These are phyloP conservation scores for Echinochloa phyllopogon DNA, from an alignment of 176 grass and related monocot species.

Conservation along the genomic window DNA sequence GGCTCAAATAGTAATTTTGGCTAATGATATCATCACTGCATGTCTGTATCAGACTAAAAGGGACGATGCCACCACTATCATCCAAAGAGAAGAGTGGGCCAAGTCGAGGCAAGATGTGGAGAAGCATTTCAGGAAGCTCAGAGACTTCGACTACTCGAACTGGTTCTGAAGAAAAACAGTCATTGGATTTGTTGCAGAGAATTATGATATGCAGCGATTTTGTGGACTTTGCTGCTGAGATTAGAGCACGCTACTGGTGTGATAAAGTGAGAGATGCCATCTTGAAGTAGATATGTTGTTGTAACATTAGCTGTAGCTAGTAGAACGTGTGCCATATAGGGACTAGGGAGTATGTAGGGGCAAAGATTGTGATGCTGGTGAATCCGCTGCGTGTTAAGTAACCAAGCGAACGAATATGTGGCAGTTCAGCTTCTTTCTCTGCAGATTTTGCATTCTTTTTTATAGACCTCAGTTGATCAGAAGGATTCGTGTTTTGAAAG, in stretches of 20 bases:
- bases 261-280: neutral
- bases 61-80: constrained; percentile 66
- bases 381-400: neutral
- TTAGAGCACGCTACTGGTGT: neutral
- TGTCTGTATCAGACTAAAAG: constrained; percentile 58
- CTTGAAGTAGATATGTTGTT: neutral
- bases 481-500: neutral
- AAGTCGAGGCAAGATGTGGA: constrained; percentile 74
- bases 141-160: constrained; percentile 79
- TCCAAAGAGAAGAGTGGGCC: constrained; percentile 74
- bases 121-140: constrained; percentile 81
- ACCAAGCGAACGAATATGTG: neutral
- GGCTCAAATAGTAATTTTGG: constrained; percentile 15
- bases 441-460: too few species aligned
- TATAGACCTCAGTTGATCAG: neutral
- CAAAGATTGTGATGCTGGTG: neutral
- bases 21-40: neutral
- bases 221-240: neutral
- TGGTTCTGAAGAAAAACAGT: constrained; percentile 65
- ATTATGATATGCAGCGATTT: neutral
- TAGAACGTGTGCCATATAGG: neutral
- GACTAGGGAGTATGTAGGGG: neutral
- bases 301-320: neutral
- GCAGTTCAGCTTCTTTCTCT: neutral
- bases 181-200: neutral